phyloP scores from a whole-genome alignment of 2,329 filamentous ascomycete species.

The Alternaria brassicae region DNA sequence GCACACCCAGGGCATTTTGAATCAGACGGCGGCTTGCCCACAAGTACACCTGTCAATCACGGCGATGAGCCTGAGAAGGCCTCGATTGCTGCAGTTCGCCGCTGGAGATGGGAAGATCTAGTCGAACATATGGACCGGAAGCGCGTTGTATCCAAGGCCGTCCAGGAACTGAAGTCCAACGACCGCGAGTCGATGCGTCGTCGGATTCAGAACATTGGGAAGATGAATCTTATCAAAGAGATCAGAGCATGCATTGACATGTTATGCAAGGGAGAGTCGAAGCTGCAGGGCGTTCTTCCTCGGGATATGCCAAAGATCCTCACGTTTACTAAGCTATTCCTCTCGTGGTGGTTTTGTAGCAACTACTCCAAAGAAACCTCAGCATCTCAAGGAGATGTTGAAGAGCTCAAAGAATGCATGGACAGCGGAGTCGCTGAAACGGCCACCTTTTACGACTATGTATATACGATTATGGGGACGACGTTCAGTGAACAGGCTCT shows the following conservation, averaged over 20 bases:
- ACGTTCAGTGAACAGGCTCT: slow-evolving; percentile 36
- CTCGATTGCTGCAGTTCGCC: slow-evolving; percentile 32
- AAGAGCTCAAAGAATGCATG: slow-evolving; percentile 27
- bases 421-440: slow-evolving; percentile 20
- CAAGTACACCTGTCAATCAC: not conserved
- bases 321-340: slow-evolving; percentile 38
- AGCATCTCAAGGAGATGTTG: slow-evolving; percentile 16
- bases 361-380: slow-evolving; percentile 22
- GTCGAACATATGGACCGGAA: slow-evolving; percentile 51
- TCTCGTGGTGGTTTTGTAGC: slow-evolving; percentile 47
- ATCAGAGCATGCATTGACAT: slow-evolving; percentile 35
- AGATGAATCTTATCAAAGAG: slow-evolving; percentile 31
- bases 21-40: not conserved
- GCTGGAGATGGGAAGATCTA: slow-evolving; percentile 49
- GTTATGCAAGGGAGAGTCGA: slow-evolving; percentile 24
- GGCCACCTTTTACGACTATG: slow-evolving; percentile 35
- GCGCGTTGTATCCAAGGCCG: slow-evolving; percentile 54
- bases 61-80: slow-evolving; percentile 35
- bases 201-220: slow-evolving; percentile 29
- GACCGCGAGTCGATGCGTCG: slow-evolving; percentile 32
- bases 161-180: slow-evolving; percentile 41
- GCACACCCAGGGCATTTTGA: not conserved
- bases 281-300: slow-evolving; percentile 35
- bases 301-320: slow-evolving; percentile 37
- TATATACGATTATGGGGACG: slow-evolving; percentile 30